phyloP scores from a whole-genome alignment of 2,329 filamentous ascomycete species.

The Xylogone sp. region DNA sequence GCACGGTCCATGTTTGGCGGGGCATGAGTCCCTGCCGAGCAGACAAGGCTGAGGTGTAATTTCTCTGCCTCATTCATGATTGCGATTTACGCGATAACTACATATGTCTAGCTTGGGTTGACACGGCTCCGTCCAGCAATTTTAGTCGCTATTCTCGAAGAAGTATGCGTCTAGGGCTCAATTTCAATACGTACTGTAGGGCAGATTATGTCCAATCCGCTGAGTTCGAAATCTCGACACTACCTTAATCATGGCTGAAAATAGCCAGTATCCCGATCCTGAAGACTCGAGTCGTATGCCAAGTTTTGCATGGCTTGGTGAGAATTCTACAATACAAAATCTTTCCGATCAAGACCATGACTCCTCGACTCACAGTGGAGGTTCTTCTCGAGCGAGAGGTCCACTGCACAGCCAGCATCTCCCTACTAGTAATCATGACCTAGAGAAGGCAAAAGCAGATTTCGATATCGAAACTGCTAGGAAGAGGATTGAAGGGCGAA shows the following conservation, averaged over 20 bases:
- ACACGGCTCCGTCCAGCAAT: background rate
- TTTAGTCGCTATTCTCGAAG: background rate
- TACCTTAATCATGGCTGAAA: background rate
- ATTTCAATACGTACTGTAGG: background rate
- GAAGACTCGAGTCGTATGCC: slow-evolving; percentile 7
- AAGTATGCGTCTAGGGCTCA: background rate
- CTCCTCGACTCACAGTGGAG: no score
- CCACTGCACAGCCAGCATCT: no score
- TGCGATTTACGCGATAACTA: background rate
- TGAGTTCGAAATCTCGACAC: background rate
- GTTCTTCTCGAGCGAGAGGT: no score
- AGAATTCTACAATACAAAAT: background rate
- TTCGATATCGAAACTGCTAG: slow-evolving; percentile 5
- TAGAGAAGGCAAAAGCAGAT: slow-evolving; percentile 3
- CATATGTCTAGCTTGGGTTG: background rate
- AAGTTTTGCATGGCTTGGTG: slow-evolving; percentile 2
- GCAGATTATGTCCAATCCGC: background rate
- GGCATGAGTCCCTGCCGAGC: background rate
- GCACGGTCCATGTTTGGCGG: background rate
- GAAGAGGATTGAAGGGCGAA: slow-evolving; percentile 7
- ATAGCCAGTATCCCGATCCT: slow-evolving; percentile 12
- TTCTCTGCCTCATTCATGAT: background rate
- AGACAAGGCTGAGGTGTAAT: background rate
- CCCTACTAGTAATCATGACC: background rate
- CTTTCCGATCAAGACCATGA: background rate